Evolutionary conservation across 2,329 filamentous ascomycete species (phyloP), one percentile per base, ranked within the genome.

Genomic region (Calonectria pseudoturangicola): DNA sequence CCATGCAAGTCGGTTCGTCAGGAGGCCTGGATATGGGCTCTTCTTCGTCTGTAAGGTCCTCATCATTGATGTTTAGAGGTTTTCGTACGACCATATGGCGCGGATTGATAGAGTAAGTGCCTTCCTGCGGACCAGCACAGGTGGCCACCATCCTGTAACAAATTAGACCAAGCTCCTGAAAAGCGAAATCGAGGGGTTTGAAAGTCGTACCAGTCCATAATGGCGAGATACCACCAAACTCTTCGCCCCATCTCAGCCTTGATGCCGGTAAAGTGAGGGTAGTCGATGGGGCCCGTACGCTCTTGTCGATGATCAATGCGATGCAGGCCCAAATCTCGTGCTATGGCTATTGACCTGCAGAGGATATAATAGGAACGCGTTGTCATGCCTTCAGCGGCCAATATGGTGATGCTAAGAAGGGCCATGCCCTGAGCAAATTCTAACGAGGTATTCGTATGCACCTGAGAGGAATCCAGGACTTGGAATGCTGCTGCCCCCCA

Each of bases 151-250:
- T 81, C 79, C 84, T 86, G 27, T 15, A 68, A 75, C 62, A 27
- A 9, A 39, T 60, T 58, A 36, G 50, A 18, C 5, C 3, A 10
- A 10, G 41, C 25, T 10, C 16, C 4, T 4, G 12, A 2, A 41
- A 13, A 18, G 10, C 9, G 16, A 3, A 13, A n/a, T 9, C 9
- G 54, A 7, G 15, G 21, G 16, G 27, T 15, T 21, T 21, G 25
- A 10, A 27, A 2, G 9, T 48, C 79, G 73, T 72, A 85, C 85
- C 84, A 86, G 73, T 87, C 85, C 2, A 82, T 83, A 0, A 82
- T 79, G 12, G 81, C 81, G 9, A 87, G 78, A 72, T 86, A 84
- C 86, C 86, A 87, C 86, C 86, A 87, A 6, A 86, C 73, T 47
- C 86, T 80, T n/a, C 86, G 80, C 56, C 83, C 85, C 54, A 84